Base-by-base conservation (phyloP, 2,329 filamentous ascomycete genomes). In the Zarea fungicola region DNA sequence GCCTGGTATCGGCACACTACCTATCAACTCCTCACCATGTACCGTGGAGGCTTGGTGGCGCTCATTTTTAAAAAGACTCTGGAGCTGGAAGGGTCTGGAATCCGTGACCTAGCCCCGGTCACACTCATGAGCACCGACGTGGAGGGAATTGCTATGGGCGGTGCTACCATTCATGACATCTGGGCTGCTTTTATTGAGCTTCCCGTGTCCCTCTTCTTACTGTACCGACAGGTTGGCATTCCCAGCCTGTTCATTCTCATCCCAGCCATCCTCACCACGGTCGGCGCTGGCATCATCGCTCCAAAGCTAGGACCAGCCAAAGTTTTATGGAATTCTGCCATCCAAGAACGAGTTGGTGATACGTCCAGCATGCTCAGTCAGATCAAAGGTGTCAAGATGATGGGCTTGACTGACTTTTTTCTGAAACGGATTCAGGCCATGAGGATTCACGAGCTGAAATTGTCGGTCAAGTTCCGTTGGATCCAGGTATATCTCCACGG, bases 51-150 rank as follows among this genome's bases (percentile, higher is more conserved):
- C 1, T 48, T 71, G 2, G 56, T 66, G 4, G 70, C 73, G 0
- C 61, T 79, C 54, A 70, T 82, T 2, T 81, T 75, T 55, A 66
- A 69, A 16, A 74, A 75, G 54, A 74, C 72, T 0, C 50, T 73
- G 1, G 54, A 57, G 1, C 52, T 72, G 14, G 60, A 60, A 10
- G 56, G 60, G 0, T 53, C 58, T 1, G 53, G 58, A 1, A 57
- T 64, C 21, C 47, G 32, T 21, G 67, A 70, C 19, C 61, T 63
- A 1, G 64, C 65, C 1, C 63, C 72, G 1, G 55, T 71, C 5
- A 75, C 71, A 1, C 59, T 75, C 7, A 76, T 76, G 70, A 70
- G 66, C 14, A 67, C 70, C 1, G 72, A 75, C 45, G 64, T 76
- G 6, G 70, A 72, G 8, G 54, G 52, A 0, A 62, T 70, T 8